These are phyloP conservation scores for Fusarium abutilonis DNA, from an alignment of 2,329 filamentous ascomycete species.

Conservation along the genomic window DNA sequence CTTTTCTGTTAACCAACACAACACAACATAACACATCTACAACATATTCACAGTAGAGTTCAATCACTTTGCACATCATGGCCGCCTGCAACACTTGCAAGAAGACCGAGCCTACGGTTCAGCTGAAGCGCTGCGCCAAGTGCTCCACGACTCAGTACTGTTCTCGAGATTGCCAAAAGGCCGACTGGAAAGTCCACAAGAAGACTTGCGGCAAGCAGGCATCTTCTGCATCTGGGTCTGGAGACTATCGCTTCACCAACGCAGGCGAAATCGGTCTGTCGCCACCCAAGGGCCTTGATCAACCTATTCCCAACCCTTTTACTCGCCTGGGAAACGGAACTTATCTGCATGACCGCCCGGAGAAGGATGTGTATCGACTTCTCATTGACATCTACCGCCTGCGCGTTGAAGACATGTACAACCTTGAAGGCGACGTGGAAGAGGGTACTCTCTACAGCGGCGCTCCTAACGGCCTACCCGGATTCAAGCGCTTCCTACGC, in stretches of 20 bases:
- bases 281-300: conserved; percentile 46
- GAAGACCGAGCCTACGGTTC: conserved; percentile 43
- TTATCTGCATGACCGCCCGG: conserved; percentile 56
- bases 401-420: conserved; percentile 53
- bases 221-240: background rate
- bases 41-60: background rate
- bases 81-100: conserved; percentile 43
- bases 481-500: conserved; percentile 53
- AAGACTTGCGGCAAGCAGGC: conserved; percentile 51
- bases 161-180: conserved; percentile 61
- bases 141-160: conserved; percentile 61
- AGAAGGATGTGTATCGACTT: conserved; percentile 56
- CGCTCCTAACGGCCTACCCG: conserved; percentile 34
- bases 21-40: too few species aligned
- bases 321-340: conserved; percentile 52
- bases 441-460: conserved; percentile 47
- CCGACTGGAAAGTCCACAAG: conserved; percentile 62
- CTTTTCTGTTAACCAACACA: background rate
- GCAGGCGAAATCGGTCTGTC: conserved; percentile 13
- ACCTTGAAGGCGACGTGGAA: conserved; percentile 41
- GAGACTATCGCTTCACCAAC: background rate
- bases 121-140: conserved; percentile 56
- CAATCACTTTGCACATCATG: conserved; percentile 1
- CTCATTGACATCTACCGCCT: conserved; percentile 61
- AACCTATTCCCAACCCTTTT: conserved; percentile 51